Base-by-base conservation (phyloP, 352 stramenopile species). In the Globisporangium sylvaticum region DNA sequence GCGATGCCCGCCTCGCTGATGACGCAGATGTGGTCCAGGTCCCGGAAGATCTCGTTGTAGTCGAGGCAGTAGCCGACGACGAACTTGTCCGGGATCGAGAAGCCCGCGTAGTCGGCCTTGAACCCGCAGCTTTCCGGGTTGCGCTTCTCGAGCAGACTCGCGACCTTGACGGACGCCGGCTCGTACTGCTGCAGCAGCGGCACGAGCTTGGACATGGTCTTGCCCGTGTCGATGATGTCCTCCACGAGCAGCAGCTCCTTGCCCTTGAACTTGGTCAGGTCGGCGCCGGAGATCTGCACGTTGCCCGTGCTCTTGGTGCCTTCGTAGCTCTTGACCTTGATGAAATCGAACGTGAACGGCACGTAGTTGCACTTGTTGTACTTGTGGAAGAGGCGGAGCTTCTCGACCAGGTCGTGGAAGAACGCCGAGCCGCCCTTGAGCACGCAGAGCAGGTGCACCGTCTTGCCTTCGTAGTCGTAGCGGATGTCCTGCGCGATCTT, bases 171-270 rank as follows among this genome's bases (percentile, higher is more conserved):
- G 14, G 89, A 97, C 44, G 82, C 84, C 10, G 90, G 88, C 34
- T 82, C 85, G 70, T 89, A 82, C 67, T 87, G 72, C 65, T 89
- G 65, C 29, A 99, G 78, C 56, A 92, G 73, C 42, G 94, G 93
- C 39, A 98, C 77, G 58, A 98, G 81, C 70, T 97, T 87, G 57
- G 79, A 70, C 83, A 98, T 96, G 42, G 96, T 98, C 42, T 86
- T 91, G 75, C 96, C 96, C 59, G 97, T 98, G 81, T 99, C 97
- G 65, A 99, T 95, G 74, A 99, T 99, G 78, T 99, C 97, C 77
- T 99, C 97, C 7, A 99, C 90, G 8, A 99, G 75, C 50, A 99
- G 75, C 58, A 99, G 79, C 70, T 98, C 77, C 70, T 94, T 95
- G 57, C 81, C 90, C 68, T 89, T 84, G 70, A 97, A 92, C 65